Evolutionary conservation across 768 basidiomycete genomes (phyloP), one percentile per base, ranked within the genome.

Genomic region (Phlebiopsis flavidoalba): DNA sequence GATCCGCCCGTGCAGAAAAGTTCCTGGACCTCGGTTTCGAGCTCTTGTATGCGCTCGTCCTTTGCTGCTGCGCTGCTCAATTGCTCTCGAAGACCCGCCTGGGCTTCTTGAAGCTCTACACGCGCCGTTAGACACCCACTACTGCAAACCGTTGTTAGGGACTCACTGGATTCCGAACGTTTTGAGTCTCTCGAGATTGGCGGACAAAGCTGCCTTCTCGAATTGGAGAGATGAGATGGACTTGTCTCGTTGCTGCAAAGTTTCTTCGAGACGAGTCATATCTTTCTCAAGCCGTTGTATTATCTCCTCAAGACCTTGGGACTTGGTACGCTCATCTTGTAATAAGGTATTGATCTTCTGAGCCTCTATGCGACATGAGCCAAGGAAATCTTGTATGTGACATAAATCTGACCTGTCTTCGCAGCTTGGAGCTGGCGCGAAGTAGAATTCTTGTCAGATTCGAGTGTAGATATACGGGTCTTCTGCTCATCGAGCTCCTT

Each of bases 301-400:
- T 17, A 54, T 45, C 22, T 73, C 68, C 51, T 76, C 72, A 37
- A 87, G 73, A 14, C 68, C 65, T n/a, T 70, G 66, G 17, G 76
- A 69, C 55, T 73, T 80, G 24, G 60, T 62, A 15, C 75, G 76
- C 65, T 86, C 83, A 3, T 58, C 59, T 14, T 68, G 63, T 3
- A 71, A 47, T 12, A 59, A 50, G 5, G 64, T 64, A 14, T 63
- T 57, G 10, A 57, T 58, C n/a, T 64, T 57, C 51, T 59, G 63
- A 3, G 63, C 61, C 40, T 61, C 67, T 70, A 43, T 19, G 19
- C 17, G 24, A 11, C 5, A 26, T 33, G 35, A 54, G 48, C 33
- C 12, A 43, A 17, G 3, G 40, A 43, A 17, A 26, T 40, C 12
- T 8, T 43, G 40, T 2, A 43, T 43, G 2, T 12, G 10, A 10